Percentiles rank a stretch among this genome's conserved stretches.
These are phyloP conservation scores for Hortaea werneckii DNA, from an alignment of 2,329 filamentous ascomycete species.

Conservation along the genomic window DNA sequence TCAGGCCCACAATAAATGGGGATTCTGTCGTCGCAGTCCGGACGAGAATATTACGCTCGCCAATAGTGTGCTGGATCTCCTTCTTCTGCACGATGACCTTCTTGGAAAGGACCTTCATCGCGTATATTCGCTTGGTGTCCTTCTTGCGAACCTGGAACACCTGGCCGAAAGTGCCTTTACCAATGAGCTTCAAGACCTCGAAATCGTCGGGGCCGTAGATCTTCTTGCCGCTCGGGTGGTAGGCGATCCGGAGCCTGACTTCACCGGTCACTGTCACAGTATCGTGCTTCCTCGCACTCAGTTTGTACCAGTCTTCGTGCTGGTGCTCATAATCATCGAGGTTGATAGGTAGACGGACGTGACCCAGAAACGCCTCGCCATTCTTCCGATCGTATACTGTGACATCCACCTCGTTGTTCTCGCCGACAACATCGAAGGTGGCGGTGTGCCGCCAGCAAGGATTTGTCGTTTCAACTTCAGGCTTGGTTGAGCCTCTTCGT, in stretches of 20 bases:
- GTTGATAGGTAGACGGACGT: constrained; percentile 70
- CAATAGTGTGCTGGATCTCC: constrained; percentile 92
- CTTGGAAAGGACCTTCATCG: constrained; percentile 98
- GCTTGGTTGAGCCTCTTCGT: constrained; percentile 33
- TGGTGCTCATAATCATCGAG: constrained; percentile 58
- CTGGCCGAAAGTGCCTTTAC: constrained; percentile 96
- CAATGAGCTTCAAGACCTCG: constrained; percentile 88
- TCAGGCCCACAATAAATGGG: constrained; percentile 93
- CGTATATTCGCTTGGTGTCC: constrained; percentile 91
- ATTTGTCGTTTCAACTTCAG: constrained; percentile 61
- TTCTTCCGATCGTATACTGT: constrained; percentile 84
- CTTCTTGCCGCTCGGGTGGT: constrained; percentile 78
- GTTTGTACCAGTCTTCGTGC: constrained; percentile 73
- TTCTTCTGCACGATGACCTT: constrained; percentile 99
- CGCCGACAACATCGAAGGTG: constrained; percentile 87
- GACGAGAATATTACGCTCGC: constrained; percentile 93
- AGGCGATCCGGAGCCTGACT: constrained; percentile 75
- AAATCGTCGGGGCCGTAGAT: constrained; percentile 94
- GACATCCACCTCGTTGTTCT: constrained; percentile 81
- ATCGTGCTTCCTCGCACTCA: constrained; percentile 71
- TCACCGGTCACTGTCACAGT: constrained; percentile 70
- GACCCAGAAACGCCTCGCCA: constrained; percentile 83
- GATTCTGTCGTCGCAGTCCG: constrained; percentile 92
- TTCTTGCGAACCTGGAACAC: constrained; percentile 98
- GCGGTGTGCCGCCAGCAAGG: constrained; percentile 95